phyloP scores from a whole-genome alignment of 805 yeast genomes.

The Yamadazyma sp. region DNA sequence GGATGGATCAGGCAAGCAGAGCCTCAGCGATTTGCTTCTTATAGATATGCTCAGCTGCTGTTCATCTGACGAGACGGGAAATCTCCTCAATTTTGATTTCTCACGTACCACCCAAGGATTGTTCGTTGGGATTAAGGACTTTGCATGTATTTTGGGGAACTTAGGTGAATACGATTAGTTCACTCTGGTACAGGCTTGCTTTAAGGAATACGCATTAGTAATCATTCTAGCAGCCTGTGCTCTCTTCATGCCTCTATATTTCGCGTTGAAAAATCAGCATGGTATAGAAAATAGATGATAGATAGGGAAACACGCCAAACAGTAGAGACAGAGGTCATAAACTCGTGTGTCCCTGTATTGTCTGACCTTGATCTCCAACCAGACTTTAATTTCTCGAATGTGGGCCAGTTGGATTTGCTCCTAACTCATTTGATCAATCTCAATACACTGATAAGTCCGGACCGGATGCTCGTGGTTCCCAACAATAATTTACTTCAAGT shows the following conservation, averaged over 20 bases:
- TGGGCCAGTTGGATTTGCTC: slow-evolving; percentile 12
- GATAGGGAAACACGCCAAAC: neutral
- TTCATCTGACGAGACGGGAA: slow-evolving; percentile 27
- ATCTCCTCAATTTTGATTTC: slow-evolving; percentile 30
- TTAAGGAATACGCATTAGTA: too few relatives aligned
- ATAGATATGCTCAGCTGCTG: slow-evolving; percentile 45
- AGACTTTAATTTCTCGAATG: slow-evolving; percentile 4
- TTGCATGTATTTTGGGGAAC: slow-evolving; percentile 42
- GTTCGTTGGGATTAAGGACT: slow-evolving; percentile 36
- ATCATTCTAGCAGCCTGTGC: too few relatives aligned
- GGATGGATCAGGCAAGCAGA: slow-evolving; percentile 22
- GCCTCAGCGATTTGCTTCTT: slow-evolving; percentile 30
- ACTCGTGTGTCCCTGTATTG: slow-evolving; percentile 4
- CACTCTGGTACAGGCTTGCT: too few relatives aligned
- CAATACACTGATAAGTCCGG: neutral
- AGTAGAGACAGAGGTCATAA: slow-evolving; percentile 2
- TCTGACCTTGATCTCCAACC: slow-evolving; percentile 1
- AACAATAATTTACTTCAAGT: slow-evolving; percentile 14
- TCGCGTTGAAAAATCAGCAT: slow-evolving; percentile 1
- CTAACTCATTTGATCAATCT: neutral
- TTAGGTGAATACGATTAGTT: slow-evolving; percentile 38
- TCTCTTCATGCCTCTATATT: too few relatives aligned
- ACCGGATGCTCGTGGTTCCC: slow-evolving; percentile 5
- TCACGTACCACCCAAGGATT: slow-evolving; percentile 25
- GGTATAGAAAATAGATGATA: too few relatives aligned